A percentile compares a stretch with the other conserved stretches of the same genome.
phyloP scores from a whole-genome alignment of 306 rosid genomes.

The Geum urbanum region DNA sequence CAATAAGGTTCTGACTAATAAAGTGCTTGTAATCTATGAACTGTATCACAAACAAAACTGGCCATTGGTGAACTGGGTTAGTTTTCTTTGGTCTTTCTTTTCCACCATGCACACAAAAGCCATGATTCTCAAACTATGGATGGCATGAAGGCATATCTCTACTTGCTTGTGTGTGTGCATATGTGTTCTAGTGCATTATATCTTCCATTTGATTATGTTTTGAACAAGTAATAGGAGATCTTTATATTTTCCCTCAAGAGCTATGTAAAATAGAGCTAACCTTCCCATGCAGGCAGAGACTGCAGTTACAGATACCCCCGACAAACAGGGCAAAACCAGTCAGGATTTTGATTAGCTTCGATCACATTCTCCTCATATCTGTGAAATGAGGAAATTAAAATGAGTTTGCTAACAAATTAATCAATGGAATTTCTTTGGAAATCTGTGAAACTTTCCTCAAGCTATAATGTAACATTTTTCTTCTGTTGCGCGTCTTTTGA shows the following conservation, averaged over 20 bases:
- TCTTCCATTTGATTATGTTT: neutral
- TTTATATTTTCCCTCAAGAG: neutral
- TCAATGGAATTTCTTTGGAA: neutral
- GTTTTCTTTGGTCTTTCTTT: too few species aligned
- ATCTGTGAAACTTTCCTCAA: neutral
- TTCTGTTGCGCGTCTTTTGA: neutral
- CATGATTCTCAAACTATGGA: constrained; percentile 1
- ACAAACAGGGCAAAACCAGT: constrained; percentile 63
- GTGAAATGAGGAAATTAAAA: constrained; percentile 8
- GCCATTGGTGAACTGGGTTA: neutral
- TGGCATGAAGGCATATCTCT: neutral
- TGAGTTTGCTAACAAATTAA: constrained; percentile 1
- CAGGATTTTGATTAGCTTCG: constrained; percentile 37
- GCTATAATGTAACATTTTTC: neutral
- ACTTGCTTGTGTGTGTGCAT: neutral
- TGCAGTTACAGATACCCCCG: constrained; percentile 74
- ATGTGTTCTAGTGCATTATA: neutral
- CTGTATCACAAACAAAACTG: constrained; percentile 15
- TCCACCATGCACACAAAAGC: neutral
- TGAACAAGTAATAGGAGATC: neutral
- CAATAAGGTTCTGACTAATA: constrained; percentile 27
- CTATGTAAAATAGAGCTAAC: constrained; percentile 25
- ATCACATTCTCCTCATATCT: constrained; percentile 72
- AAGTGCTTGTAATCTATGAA: constrained; percentile 40
- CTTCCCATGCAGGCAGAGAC: constrained; percentile 52